Conservation (phyloP, 805 yeast genomes). For the Cyberlindnera bimundalis region DNA sequence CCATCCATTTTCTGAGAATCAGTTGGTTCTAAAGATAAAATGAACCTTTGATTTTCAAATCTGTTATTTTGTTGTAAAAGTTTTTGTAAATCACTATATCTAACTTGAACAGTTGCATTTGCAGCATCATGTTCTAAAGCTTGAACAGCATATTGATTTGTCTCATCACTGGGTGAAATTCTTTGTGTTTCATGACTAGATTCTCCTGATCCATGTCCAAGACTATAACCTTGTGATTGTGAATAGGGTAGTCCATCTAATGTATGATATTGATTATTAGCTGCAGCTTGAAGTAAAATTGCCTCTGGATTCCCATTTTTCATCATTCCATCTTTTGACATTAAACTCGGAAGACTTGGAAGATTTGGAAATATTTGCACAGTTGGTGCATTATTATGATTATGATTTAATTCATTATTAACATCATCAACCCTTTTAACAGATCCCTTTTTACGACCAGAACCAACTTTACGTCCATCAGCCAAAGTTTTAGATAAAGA, state of each 20-base stretch:
- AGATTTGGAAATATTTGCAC: slow-evolving; percentile 6
- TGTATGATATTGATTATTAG: slow-evolving; percentile 4
- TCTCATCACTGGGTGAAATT: slow-evolving; percentile 1
- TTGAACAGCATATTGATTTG: slow-evolving; percentile 8
- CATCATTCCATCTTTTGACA: slow-evolving; percentile 2
- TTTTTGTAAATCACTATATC: slow-evolving; percentile 15
- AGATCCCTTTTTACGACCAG: slow-evolving; percentile 25
- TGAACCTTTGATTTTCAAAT: slow-evolving; percentile 8
- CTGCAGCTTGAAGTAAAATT: slow-evolving; percentile 8
- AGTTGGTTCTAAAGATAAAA: slow-evolving; percentile 7
- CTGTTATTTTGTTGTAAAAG: slow-evolving; percentile 9
- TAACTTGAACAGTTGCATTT: slow-evolving; percentile 10
- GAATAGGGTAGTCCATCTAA: slow-evolving; percentile 6
- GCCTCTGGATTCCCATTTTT: slow-evolving; percentile 7
- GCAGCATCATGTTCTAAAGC: slow-evolving; percentile 6
- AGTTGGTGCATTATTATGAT: background rate
- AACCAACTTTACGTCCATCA: slow-evolving; percentile 27
- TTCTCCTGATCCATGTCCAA: background rate
- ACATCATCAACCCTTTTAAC: background rate
- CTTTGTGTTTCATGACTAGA: slow-evolving; percentile 1
- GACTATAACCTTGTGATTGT: background rate
- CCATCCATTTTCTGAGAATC: background rate
- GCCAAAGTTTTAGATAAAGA: slow-evolving; percentile 24
- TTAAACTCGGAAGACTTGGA: background rate
- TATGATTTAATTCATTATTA: too few species aligned